Conservation (phyloP, 164 flowering plant species). For the Cinnamomum micranthum region DNA sequence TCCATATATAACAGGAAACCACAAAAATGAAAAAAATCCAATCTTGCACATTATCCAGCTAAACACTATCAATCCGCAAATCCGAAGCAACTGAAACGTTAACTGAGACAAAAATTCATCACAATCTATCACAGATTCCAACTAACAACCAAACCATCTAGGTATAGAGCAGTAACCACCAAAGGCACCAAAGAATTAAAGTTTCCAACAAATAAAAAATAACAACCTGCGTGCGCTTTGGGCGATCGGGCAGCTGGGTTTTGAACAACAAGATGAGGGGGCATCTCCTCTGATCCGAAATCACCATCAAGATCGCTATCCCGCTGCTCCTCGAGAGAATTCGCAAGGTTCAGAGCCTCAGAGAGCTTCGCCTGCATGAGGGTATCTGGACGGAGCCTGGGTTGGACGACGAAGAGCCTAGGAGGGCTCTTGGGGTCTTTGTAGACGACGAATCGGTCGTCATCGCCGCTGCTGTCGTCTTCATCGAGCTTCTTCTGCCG, state of each 20-base stretch:
- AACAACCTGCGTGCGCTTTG: conserved; percentile 58
- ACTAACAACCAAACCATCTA: background rate
- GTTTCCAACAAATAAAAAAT: background rate
- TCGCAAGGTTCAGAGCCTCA: conserved; percentile 86
- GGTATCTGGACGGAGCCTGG: conserved; percentile 57
- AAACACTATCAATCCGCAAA: background rate
- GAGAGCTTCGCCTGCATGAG: conserved; percentile 57
- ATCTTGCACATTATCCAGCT: background rate
- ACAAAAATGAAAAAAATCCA: background rate
- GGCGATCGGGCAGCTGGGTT: conserved; percentile 57
- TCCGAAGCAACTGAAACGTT: background rate
- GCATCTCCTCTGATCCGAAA: conserved; percentile 43
- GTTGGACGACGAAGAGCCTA: conserved; percentile 75
- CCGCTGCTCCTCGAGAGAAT: conserved; percentile 81
- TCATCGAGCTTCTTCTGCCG: conserved; percentile 15
- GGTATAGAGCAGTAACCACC: background rate
- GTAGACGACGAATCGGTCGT: conserved; percentile 23
- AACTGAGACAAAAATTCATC: background rate
- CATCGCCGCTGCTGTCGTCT: conserved; percentile 16
- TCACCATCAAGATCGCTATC: conserved; percentile 48
- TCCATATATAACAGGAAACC: background rate
- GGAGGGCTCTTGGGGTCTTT: conserved; percentile 56
- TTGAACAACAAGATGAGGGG: conserved; percentile 77
- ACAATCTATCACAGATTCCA: background rate
- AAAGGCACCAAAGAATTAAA: background rate